These are phyloP conservation scores for Albatrellus sp. DNA, from an alignment of 1,284 basidiomycete genomes.

Conservation along the genomic window DNA sequence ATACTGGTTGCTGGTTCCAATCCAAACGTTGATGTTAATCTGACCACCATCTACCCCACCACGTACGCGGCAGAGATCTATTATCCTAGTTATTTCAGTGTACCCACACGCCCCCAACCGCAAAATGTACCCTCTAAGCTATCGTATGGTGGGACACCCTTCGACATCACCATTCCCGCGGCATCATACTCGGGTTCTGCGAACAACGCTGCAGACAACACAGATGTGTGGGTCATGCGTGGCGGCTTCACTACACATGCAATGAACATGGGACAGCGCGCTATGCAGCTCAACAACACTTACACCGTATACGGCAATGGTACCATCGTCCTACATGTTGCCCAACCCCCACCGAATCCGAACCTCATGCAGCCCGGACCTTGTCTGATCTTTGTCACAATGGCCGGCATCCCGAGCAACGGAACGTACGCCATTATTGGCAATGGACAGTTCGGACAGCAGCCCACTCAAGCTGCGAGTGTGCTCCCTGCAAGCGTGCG, in stretches of 20 bases:
- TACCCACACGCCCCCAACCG: constrained; percentile 59
- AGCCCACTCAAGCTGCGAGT: constrained; percentile 34
- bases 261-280: constrained; percentile 87
- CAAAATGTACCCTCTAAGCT: constrained; percentile 62
- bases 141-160: constrained; percentile 77
- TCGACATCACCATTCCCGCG: constrained; percentile 55
- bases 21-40: constrained; percentile 80
- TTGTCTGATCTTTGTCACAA: constrained; percentile 67
- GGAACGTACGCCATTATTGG: constrained; percentile 70
- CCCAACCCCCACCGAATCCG: constrained; percentile 72
- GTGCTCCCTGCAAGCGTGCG: constrained; percentile 41
- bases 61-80: constrained; percentile 83
- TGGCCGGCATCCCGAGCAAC: constrained; percentile 75
- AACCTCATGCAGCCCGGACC: constrained; percentile 82
- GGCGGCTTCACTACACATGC: constrained; percentile 91
- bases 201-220: constrained; percentile 61
- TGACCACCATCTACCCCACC: constrained; percentile 63
- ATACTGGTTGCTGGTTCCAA: constrained; percentile 88
- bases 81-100: constrained; percentile 75
- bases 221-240: constrained; percentile 74
- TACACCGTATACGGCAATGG: constrained; percentile 75
- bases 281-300: constrained; percentile 64
- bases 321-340: constrained; percentile 60
- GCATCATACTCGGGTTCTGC: constrained; percentile 55
- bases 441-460: constrained; percentile 62